A percentile compares a stretch with the other conserved stretches of the same genome.
Evolutionary conservation across 1,284 basidiomycete genomes (phyloP).

Genomic region (Melampsora abietis-canadensis): DNA sequence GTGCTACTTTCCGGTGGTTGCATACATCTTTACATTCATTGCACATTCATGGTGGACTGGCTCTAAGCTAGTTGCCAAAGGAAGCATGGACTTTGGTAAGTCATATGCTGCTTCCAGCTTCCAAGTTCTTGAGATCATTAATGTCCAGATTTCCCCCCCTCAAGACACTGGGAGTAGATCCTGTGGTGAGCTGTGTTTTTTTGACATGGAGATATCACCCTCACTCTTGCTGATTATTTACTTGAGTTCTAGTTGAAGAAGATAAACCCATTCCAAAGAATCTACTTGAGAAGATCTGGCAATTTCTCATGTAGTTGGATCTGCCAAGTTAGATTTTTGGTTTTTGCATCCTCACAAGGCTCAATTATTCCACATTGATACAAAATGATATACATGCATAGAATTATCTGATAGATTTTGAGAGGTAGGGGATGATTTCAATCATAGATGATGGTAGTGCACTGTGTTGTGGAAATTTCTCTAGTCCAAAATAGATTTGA

Average conservation of each 20-base stretch:
- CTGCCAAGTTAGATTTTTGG: not conserved
- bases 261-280: not conserved
- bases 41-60: conserved; percentile 5
- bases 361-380: too few species aligned
- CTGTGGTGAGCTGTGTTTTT: not conserved
- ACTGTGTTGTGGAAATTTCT: too few species aligned
- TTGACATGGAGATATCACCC: too few species aligned
- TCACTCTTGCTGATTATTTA: not conserved
- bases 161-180: conserved; percentile 4
- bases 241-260: not conserved
- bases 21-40: not conserved
- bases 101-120: not conserved
- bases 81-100: conserved; percentile 14
- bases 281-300: conserved; percentile 4
- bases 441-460: too few species aligned
- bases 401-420: too few species aligned
- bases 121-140: not conserved
- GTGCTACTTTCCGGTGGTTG: conserved; percentile 10
- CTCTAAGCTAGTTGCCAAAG: not conserved
- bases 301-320: not conserved
- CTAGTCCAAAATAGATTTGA: too few species aligned
- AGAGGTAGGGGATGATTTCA: too few species aligned
- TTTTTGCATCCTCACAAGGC: not conserved
- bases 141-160: not conserved
- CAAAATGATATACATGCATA: too few species aligned